phyloP scores from a whole-genome alignment of 139 green algal genomes.

The Yamagishiella unicocca region DNA sequence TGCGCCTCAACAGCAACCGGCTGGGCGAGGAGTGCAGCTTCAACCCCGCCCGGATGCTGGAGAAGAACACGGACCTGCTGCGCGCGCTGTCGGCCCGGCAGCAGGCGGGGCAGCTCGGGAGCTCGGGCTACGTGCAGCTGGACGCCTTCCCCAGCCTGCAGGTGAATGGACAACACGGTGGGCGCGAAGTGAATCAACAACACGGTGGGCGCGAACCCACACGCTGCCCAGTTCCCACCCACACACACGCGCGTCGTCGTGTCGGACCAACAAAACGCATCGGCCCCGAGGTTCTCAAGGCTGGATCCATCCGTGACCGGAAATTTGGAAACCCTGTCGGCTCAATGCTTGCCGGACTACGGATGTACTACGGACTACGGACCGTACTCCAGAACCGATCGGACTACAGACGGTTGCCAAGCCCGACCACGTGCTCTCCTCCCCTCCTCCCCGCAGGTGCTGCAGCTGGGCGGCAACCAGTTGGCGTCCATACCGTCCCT shows the following conservation, averaged over 20 bases:
- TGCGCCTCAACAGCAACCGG: conserved; percentile 71
- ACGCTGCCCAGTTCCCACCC: too few relatives aligned
- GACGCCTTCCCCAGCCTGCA: conserved; percentile 46
- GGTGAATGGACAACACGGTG: neutral
- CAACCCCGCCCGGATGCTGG: conserved; percentile 44
- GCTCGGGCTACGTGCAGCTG: neutral
- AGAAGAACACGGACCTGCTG: conserved; percentile 24
- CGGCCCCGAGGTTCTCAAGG: too few relatives aligned
- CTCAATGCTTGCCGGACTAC: too few relatives aligned
- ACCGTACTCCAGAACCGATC: too few relatives aligned
- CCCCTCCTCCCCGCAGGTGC: conserved; percentile 41
- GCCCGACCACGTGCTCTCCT: neutral
- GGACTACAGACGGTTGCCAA: too few relatives aligned
- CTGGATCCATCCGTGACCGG: too few relatives aligned
- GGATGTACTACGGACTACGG: too few relatives aligned
- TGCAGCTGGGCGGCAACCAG: conserved; percentile 70
- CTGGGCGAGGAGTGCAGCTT: conserved; percentile 65
- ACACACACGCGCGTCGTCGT: too few relatives aligned
- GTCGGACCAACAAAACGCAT: too few relatives aligned
- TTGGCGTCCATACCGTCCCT: conserved; percentile 62
- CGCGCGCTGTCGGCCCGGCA: conserved; percentile 2
- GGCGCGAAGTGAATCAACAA: too few relatives aligned
- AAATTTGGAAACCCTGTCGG: too few relatives aligned
- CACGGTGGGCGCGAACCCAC: too few relatives aligned
- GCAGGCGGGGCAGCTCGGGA: neutral